Evolutionary conservation across 257 asterid species (phyloP).

Genomic region (Cynanchum wilfordii): DNA sequence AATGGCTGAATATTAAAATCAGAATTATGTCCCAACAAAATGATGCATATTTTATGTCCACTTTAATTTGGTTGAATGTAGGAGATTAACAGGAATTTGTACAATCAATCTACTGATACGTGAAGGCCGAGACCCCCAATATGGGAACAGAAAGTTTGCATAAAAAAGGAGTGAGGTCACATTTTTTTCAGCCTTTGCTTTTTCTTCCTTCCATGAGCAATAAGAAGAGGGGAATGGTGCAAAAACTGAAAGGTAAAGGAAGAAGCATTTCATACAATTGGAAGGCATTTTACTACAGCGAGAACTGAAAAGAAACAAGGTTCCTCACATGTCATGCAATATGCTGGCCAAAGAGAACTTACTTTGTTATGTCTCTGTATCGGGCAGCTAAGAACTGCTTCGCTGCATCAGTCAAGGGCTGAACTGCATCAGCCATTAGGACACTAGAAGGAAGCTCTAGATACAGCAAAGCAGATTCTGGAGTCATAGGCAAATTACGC

Average conservation of each 20-base stretch:
- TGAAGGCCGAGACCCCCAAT: neutral
- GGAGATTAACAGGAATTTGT: neutral
- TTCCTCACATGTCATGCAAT: neutral
- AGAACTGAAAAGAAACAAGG: too few relatives aligned
- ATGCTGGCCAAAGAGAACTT: conserved; percentile 16
- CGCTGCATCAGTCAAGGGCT: conserved; percentile 91
- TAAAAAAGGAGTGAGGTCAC: neutral
- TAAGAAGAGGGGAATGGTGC: neutral
- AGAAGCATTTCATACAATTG: neutral
- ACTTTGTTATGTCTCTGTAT: conserved; percentile 79
- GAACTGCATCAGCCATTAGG: conserved; percentile 91
- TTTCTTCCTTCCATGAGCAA: neutral
- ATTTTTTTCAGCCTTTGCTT: neutral
- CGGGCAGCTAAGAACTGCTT: conserved; percentile 71
- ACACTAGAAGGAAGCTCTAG: conserved; percentile 87
- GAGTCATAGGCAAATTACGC: conserved; percentile 80
- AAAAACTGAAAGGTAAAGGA: neutral
- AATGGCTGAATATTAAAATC: neutral
- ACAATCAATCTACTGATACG: neutral
- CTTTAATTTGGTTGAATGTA: neutral
- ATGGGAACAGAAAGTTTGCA: neutral
- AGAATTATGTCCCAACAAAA: neutral
- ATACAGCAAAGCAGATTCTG: conserved; percentile 81
- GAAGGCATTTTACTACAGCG: neutral
- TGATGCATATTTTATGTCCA: neutral